These are phyloP conservation scores for Pichia sp. DNA, from an alignment of 1,139 yeast genomes.

Conservation along the genomic window DNA sequence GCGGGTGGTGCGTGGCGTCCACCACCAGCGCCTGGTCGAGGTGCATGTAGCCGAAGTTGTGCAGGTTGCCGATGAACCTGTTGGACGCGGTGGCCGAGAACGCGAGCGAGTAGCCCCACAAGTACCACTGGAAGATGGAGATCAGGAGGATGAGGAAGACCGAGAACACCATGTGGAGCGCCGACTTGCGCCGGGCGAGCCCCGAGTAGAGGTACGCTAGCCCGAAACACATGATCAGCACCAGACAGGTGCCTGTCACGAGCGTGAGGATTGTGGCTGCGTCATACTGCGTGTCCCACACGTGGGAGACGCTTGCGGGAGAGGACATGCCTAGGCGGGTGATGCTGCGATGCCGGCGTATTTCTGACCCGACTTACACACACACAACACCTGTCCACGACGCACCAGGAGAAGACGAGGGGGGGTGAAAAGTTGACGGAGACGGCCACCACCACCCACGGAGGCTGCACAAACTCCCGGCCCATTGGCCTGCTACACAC, in stretches of 20 bases:
- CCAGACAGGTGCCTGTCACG: constrained; percentile 63
- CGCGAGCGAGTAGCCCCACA: constrained; percentile 95
- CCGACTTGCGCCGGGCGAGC: constrained; percentile 84
- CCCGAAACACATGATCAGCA: constrained; percentile 92
- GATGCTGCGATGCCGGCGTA: too few relatives aligned
- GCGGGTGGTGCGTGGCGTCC: constrained; percentile 20
- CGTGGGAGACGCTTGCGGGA: not conserved
- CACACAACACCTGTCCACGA: too few relatives aligned
- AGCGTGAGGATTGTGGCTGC: constrained; percentile 43
- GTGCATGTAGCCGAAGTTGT: constrained; percentile 74
- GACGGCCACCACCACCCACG: too few relatives aligned
- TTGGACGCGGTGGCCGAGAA: constrained; percentile 76
- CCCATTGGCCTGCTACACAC: too few relatives aligned
- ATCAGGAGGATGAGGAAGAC: constrained; percentile 47
- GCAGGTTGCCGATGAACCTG: constrained; percentile 81
- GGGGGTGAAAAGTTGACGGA: too few relatives aligned
- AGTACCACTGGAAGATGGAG: constrained; percentile 88
- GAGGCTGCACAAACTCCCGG: too few relatives aligned
- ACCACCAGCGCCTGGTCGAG: constrained; percentile 27
- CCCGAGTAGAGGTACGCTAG: constrained; percentile 92
- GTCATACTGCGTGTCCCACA: constrained; percentile 34
- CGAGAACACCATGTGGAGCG: constrained; percentile 85
- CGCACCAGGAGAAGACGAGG: too few relatives aligned
- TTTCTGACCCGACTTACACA: too few relatives aligned
- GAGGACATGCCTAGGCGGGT: not conserved